Conservation (phyloP, 495 filamentous ascomycete genomes). For the Astrothelium macrocarpum region DNA sequence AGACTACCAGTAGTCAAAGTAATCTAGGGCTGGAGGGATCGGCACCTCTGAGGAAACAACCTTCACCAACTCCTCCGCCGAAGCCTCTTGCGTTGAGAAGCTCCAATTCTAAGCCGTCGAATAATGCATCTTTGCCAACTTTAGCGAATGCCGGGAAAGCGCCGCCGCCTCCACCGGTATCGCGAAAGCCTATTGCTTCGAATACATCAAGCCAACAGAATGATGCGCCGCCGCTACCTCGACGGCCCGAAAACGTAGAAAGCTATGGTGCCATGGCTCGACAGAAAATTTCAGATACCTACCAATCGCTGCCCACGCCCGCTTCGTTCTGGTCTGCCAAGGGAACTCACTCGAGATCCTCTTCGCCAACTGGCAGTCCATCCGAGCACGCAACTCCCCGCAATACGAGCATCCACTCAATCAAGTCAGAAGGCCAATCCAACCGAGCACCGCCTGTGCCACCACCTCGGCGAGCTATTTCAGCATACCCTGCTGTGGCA, state of each 20-base stretch:
- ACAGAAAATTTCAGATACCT: slow-evolving; percentile 1
- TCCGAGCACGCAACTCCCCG: slow-evolving; percentile 15
- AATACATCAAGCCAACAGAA: slow-evolving; percentile 14
- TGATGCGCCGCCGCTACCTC: slow-evolving; percentile 10
- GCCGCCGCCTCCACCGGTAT: slow-evolving; percentile 18
- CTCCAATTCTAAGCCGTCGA: slow-evolving; percentile 16
- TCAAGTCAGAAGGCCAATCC: background rate
- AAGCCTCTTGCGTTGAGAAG: slow-evolving; percentile 31
- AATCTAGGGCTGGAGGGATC: background rate
- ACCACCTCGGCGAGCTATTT: slow-evolving; percentile 29
- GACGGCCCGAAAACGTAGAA: slow-evolving; percentile 5
- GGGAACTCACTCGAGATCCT: background rate
- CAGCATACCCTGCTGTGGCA: slow-evolving; percentile 38
- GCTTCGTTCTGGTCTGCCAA: background rate
- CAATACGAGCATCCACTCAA: slow-evolving; percentile 1
- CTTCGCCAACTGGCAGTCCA: slow-evolving; percentile 1
- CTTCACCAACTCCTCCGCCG: slow-evolving; percentile 24
- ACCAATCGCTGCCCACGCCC: slow-evolving; percentile 5
- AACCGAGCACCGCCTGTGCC: slow-evolving; percentile 30
- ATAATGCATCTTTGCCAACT: background rate
- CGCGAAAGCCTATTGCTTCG: slow-evolving; percentile 27
- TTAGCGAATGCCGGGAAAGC: slow-evolving; percentile 11
- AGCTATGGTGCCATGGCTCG: slow-evolving; percentile 4
- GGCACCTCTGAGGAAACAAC: background rate
- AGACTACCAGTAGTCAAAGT: slow-evolving; percentile 4